Base-by-base conservation (phyloP, 345 rosid species). In the Aegle marmelos region DNA sequence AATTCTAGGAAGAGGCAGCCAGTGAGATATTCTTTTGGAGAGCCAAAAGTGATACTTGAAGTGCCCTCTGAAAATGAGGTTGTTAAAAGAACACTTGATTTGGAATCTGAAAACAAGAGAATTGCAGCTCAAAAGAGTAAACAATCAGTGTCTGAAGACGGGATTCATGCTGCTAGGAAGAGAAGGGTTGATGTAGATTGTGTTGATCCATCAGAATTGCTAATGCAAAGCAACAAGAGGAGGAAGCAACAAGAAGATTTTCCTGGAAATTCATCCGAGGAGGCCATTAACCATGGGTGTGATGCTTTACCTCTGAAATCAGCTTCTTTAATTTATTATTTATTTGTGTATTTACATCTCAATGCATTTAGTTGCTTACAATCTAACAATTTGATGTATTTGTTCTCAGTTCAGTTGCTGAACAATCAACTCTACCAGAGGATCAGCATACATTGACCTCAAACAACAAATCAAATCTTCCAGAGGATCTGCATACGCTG, bases 1-100 rank as follows among this genome's bases (percentile, higher is more conserved):
- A 30, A 31, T 79, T 60, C 10, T 39, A 76, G 76, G n/a, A 63
- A 59, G 81, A 72, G 64, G 67, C 78, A 34, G 57, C 69, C 25
- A 1, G 75, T 39, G 71, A 74, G 63, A 65, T 61, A 78, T 80
- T 76, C 76, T 28, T 62, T 81, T 74, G 87, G 78, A 57, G 90
- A 87, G 83, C 88, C 87, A 76, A 90, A 83, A 76, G 84, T 75
- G 81, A 89, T 85, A 22, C 81, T 81, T 81, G 91, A 90, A 79
- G 87, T 90, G 72, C 84, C 85, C 8, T 67, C 78, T 69, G 78
- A 50, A 70, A 81, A 71, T 73, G 77, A 84, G 65, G 70, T 69
- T 78, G 74, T 41, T 6, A 81, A 45, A 69, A 80, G 56, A 64
- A 24, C 58, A 48, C 69, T 50, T 65, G 39, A 31, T 48, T 19